A percentile compares a stretch with the other conserved stretches of the same genome.
phyloP scores from a whole-genome alignment of 805 yeast species.

The Zygotorulaspora sp. region DNA sequence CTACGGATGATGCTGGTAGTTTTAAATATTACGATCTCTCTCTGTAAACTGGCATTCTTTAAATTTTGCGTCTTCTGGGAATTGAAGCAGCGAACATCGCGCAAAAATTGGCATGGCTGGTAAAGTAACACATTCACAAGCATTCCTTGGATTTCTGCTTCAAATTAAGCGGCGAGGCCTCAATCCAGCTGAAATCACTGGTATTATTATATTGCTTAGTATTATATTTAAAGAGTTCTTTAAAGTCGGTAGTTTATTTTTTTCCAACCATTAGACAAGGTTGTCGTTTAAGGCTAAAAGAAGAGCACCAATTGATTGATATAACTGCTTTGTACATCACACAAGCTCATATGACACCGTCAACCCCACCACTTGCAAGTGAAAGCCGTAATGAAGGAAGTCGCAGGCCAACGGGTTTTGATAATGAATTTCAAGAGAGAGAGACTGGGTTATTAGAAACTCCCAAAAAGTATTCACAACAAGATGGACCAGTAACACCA shows the following conservation, averaged over 20 bases:
- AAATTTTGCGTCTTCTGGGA: slow-evolving; percentile 1
- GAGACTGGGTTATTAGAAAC: slow-evolving; percentile 9
- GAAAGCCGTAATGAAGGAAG: slow-evolving; percentile 8
- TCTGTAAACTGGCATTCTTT: too few relatives aligned
- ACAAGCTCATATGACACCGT: slow-evolving; percentile 26
- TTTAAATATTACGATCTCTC: too few relatives aligned
- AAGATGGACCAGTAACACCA: slow-evolving; percentile 25
- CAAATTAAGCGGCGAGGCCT: background rate
- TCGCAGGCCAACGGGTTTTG: background rate
- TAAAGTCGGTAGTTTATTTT: background rate
- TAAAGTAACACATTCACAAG: background rate
- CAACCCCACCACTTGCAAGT: slow-evolving; percentile 35
- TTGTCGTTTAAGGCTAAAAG: background rate
- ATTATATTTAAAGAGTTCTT: background rate
- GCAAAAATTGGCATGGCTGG: slow-evolving; percentile 4
- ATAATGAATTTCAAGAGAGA: slow-evolving; percentile 5
- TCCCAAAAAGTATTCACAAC: slow-evolving; percentile 10
- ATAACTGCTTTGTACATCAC: too few relatives aligned
- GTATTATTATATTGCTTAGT: background rate
- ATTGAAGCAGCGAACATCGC: slow-evolving; percentile 2
- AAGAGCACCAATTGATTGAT: too few relatives aligned
- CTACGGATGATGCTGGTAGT: too few relatives aligned
- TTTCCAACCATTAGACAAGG: background rate
- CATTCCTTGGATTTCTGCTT: background rate
- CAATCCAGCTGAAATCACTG: background rate